These are phyloP conservation scores for Zostera marina DNA, from an alignment of 116 monocot genomes.

Conservation along the genomic window DNA sequence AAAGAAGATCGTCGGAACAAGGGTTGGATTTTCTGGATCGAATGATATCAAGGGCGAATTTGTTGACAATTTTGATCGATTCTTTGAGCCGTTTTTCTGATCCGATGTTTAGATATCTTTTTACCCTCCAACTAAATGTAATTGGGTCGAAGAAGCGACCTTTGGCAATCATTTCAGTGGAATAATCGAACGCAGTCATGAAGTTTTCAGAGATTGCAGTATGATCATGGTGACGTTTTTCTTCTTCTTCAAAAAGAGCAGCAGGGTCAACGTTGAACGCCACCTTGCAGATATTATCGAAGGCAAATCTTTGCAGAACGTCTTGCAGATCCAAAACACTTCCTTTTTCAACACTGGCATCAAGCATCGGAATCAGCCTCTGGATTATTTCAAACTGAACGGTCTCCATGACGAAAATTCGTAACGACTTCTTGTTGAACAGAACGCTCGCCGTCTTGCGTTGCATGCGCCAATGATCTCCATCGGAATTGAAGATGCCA, in stretches of 20 bases:
- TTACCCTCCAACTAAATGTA: background rate
- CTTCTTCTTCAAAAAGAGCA: background rate
- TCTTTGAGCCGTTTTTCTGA: slow-evolving; percentile 23
- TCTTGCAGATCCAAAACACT: slow-evolving; percentile 37
- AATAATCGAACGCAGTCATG: slow-evolving; percentile 6
- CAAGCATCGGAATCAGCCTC: slow-evolving; percentile 25
- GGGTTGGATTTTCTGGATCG: slow-evolving; percentile 7
- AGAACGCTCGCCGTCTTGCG: slow-evolving; percentile 36
- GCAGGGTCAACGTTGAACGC: slow-evolving; percentile 12
- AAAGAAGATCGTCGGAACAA: slow-evolving; percentile 20
- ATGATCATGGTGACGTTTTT: background rate
- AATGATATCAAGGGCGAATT: slow-evolving; percentile 15
- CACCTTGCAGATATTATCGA: slow-evolving; percentile 15
- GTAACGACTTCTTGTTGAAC: slow-evolving; percentile 33
- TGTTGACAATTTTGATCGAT: slow-evolving; percentile 10
- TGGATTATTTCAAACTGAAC: slow-evolving; percentile 12
- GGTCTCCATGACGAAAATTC: slow-evolving; percentile 19
- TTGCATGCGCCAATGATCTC: slow-evolving; percentile 27
- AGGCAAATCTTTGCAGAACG: slow-evolving; percentile 18
- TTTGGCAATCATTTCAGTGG: background rate
- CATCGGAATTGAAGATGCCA: slow-evolving; percentile 56
- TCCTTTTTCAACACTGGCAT: background rate
- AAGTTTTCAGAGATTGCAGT: background rate
- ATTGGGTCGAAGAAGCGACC: background rate
- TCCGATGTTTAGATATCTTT: slow-evolving; percentile 18